phyloP scores from a whole-genome alignment of 768 basidiomycete genomes.

The Podaxis sp. region DNA sequence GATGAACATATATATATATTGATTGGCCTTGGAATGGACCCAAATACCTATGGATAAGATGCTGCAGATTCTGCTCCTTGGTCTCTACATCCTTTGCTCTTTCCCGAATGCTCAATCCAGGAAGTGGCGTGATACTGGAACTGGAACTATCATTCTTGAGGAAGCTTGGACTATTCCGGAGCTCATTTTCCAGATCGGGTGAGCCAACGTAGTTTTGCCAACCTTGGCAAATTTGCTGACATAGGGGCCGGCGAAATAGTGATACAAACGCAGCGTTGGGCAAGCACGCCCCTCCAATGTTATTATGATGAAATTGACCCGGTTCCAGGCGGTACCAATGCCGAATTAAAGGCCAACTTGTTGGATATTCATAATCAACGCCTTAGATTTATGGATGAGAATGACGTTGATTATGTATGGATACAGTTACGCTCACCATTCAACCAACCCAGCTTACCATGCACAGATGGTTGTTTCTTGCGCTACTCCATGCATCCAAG shows the following conservation, averaged over 20 bases:
- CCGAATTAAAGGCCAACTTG: constrained; percentile 27
- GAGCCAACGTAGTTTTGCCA: not conserved
- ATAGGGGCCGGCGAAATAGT: not conserved
- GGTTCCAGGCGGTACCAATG: constrained; percentile 24
- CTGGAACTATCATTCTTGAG: constrained; percentile 33
- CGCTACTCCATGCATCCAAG: constrained; percentile 33
- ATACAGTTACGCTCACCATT: not conserved
- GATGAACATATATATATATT: not conserved
- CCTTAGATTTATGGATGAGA: constrained; percentile 30
- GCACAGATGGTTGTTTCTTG: constrained; percentile 37
- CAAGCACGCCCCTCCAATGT: not conserved
- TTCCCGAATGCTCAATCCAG: constrained; percentile 10
- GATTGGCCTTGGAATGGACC: not conserved
- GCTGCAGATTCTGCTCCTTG: not conserved
- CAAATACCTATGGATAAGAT: not conserved
- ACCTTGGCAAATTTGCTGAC: not conserved
- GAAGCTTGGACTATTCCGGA: constrained; percentile 36
- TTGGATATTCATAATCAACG: constrained; percentile 36
- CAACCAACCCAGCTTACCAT: not conserved
- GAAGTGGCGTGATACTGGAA: constrained; percentile 28
- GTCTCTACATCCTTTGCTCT: not conserved
- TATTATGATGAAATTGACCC: not conserved
- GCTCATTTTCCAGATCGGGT: constrained; percentile 24
- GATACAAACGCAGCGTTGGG: constrained; percentile 19
- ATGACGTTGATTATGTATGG: constrained; percentile 33